A percentile compares a stretch with the other conserved stretches of the same genome.
These are phyloP conservation scores for Celoporthe dispersa DNA, from an alignment of 2,329 filamentous ascomycete species.

Conservation along the genomic window DNA sequence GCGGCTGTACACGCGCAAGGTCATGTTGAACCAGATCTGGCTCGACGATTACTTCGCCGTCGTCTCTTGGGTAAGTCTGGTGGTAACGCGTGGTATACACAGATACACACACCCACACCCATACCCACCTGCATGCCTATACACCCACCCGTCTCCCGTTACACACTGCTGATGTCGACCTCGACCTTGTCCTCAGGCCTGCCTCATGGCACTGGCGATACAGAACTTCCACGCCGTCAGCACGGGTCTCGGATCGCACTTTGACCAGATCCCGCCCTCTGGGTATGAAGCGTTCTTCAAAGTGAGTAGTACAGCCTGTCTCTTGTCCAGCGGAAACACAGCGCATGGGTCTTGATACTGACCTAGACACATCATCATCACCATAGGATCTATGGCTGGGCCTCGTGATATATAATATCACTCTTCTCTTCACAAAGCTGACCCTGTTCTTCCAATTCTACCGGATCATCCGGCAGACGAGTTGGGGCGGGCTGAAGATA, in stretches of 20 bases:
- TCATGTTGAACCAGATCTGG: constrained; percentile 36
- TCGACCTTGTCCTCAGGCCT: constrained; percentile 17
- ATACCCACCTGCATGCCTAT: too few relatives aligned
- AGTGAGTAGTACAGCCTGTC: not conserved
- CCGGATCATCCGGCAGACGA: constrained; percentile 17
- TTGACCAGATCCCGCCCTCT: constrained; percentile 19
- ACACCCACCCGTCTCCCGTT: too few relatives aligned
- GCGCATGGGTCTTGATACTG: not conserved
- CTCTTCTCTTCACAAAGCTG: constrained; percentile 15
- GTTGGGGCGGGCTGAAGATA: not conserved
- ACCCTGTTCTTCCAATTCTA: constrained; percentile 25
- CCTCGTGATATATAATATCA: constrained; percentile 20
- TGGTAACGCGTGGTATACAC: not conserved
- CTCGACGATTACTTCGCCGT: constrained; percentile 40
- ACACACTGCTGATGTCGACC: constrained; percentile 7
- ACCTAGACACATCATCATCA: not conserved
- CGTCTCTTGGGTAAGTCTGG: constrained; percentile 44
- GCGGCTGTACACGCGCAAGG: constrained; percentile 38
- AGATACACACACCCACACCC: not conserved
- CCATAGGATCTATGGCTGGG: constrained; percentile 15
- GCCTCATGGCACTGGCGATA: constrained; percentile 22
- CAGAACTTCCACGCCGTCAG: constrained; percentile 15
- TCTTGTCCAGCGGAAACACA: not conserved
- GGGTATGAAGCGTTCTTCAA: not conserved
- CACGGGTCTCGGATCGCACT: constrained; percentile 30